A percentile compares a stretch with the other conserved stretches of the same genome.
These are phyloP conservation scores for Leishmania tarentolae DNA, from an alignment of 208 protist genomes.

Conservation along the genomic window DNA sequence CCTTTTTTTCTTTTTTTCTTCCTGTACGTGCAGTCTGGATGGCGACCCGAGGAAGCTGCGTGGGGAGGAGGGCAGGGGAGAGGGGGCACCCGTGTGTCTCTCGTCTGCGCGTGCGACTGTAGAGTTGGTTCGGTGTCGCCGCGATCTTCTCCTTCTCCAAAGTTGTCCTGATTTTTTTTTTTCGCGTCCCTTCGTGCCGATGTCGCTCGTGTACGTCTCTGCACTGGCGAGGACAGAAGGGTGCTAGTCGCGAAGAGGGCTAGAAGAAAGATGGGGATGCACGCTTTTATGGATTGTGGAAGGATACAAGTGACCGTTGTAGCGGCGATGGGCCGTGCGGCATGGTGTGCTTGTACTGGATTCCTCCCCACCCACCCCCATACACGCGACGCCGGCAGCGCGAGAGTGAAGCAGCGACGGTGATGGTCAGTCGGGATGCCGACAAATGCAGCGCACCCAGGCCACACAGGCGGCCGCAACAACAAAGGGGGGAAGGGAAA, in stretches of 20 bases:
- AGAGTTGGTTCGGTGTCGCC: background rate
- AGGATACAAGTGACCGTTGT: background rate
- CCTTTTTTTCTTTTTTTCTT: background rate
- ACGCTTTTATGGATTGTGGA: background rate
- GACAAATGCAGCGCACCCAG: background rate
- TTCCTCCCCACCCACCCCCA: background rate
- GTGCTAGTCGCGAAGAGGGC: background rate
- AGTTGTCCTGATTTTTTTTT: no score
- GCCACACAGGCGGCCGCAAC: background rate
- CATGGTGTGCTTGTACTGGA: background rate
- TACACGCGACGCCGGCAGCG: background rate
- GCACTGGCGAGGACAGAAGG: background rate
- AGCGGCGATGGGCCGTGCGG: background rate
- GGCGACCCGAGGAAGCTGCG: background rate
- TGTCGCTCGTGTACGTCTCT: background rate
- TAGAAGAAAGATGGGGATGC: background rate
- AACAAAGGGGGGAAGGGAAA: background rate
- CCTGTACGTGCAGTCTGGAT: background rate
- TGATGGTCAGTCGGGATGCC: background rate
- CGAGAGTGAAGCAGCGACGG: background rate
- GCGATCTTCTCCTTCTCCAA: background rate
- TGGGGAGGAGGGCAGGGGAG: background rate
- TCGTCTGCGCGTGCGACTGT: constrained; percentile 5
- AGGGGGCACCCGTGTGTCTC: background rate
- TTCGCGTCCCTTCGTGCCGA: background rate